Percentiles rank a stretch among this genome's conserved stretches.
These are phyloP conservation scores for Myxozyma monticola DNA, from an alignment of 805 yeast genomes.

Conservation along the genomic window DNA sequence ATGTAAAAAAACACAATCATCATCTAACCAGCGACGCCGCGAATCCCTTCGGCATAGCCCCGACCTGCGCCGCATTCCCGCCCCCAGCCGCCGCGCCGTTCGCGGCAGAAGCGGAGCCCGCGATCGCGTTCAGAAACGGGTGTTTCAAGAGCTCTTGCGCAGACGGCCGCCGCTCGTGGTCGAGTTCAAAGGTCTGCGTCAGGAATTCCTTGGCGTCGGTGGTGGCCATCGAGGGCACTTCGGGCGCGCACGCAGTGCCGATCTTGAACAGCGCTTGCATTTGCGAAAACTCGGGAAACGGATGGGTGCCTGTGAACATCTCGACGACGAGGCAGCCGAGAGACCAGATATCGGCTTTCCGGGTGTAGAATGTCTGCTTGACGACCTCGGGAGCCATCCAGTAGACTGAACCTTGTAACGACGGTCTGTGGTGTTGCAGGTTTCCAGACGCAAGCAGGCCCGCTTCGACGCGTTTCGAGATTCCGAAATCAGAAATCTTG, in stretches of 20 bases:
- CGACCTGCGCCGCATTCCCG: too few relatives aligned
- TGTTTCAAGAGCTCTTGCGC: slow-evolving; percentile 70
- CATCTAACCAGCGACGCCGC: too few relatives aligned
- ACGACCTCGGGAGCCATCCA: slow-evolving; percentile 99
- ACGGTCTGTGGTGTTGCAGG: slow-evolving; percentile 57
- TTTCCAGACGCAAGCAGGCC: slow-evolving; percentile 39
- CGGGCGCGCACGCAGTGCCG: slow-evolving; percentile 79
- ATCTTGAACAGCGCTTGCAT: slow-evolving; percentile 96
- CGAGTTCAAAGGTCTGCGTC: slow-evolving; percentile 66
- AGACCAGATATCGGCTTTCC: slow-evolving; percentile 96
- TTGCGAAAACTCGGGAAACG: slow-evolving; percentile 90
- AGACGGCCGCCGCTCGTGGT: slow-evolving; percentile 69
- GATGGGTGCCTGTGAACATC: slow-evolving; percentile 95
- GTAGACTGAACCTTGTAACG: slow-evolving; percentile 90
- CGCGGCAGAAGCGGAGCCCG: too few relatives aligned
- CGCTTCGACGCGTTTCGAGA: slow-evolving; percentile 67
- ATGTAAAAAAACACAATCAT: too few relatives aligned
- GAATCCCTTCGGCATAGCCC: too few relatives aligned
- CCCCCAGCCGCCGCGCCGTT: neutral
- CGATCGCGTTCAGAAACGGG: slow-evolving; percentile 45
- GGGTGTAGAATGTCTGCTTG: slow-evolving; percentile 85
- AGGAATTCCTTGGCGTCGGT: slow-evolving; percentile 68
- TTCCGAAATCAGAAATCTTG: slow-evolving; percentile 85
- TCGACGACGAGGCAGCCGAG: slow-evolving; percentile 92
- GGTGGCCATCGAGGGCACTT: slow-evolving; percentile 66